Conservation (phyloP, 1,284 basidiomycete genomes). For the Ustilago curta region DNA sequence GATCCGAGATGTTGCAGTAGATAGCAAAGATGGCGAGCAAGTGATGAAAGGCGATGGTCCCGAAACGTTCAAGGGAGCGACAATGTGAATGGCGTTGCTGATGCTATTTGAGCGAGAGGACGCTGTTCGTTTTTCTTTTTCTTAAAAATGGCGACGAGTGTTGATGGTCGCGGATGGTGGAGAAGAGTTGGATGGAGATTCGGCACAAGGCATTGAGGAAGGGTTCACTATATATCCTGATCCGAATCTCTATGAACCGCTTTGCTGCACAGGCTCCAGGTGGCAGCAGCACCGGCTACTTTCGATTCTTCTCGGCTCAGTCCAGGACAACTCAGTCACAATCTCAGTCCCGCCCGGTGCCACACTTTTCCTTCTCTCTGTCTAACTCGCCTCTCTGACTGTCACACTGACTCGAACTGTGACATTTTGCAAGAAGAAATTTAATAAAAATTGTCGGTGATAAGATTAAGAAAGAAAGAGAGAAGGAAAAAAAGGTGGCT, state of each 20-base stretch:
- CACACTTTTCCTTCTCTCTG: background rate
- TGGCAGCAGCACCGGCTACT: background rate
- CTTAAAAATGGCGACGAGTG: slow-evolving; percentile 9
- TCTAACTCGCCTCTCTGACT: background rate
- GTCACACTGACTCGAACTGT: slow-evolving; percentile 1
- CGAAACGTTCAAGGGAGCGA: background rate
- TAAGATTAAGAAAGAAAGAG: background rate
- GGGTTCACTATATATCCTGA: slow-evolving; percentile 6
- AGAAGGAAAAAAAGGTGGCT: background rate
- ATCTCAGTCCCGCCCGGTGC: background rate
- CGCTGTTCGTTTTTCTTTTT: background rate
- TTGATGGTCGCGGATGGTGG: background rate
- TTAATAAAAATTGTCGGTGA: no score
- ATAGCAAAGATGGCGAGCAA: background rate
- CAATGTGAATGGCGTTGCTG: background rate
- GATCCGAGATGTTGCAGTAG: background rate
- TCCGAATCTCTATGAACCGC: background rate
- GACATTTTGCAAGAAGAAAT: slow-evolving; percentile 4
- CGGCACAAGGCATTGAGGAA: slow-evolving; percentile 1
- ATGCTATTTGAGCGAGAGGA: background rate
- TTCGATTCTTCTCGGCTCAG: background rate
- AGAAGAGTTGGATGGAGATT: background rate
- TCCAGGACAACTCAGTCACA: no score
- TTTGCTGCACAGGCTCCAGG: background rate
- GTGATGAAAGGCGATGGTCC: background rate